Base-by-base conservation (phyloP, 139 green algal species). In the Trebouxia sp. region DNA sequence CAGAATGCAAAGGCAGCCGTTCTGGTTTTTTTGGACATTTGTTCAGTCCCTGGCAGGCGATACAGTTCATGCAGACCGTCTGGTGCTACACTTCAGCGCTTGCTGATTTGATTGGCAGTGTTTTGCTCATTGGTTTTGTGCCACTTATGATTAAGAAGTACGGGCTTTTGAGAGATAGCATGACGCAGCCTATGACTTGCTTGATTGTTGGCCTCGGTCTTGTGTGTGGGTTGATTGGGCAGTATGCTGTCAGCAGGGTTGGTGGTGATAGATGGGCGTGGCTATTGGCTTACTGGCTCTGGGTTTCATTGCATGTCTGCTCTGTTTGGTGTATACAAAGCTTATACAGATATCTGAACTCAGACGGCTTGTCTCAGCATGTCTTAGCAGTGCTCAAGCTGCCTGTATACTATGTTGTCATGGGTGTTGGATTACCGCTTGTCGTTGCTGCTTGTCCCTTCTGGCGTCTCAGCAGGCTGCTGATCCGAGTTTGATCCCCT, bases 171-270 rank as follows among this genome's bases (percentile, higher is more conserved):
- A 42, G 32, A 7, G 43, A 72, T 14, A 72, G 62, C 62, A 72
- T 72, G 20, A 35, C 62, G 3, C 62, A 72, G 62, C 62, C 62
- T 41, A 72, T 72, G 62, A 72, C 62, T 30, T 32, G 62, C 9
- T 35, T 72, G 1, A 17, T 72, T 8, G 32, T 72, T 45, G 62
- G 62, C 11, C 35, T 72, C 32, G 62, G 62, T 24, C 32, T 26
- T 28, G 62, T 1, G 5, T 22, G 62, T 24, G 62, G 62, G 28
- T 3, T 41, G 10, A 15, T 41, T 45, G 62, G 62, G 1, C 20
- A 24, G 32, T 72, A 45, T 43, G 35, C 62, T 42, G 32, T 72
- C 0, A 37, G 62, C 24, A 42, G 32, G 43, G 62, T 72, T 1
- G 62, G 62, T 24, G 62, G 62, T 30, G 62, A 72, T 24, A 41